These are phyloP conservation scores for Enteropsectra breve DNA, from an alignment of 371 early-diverging fungal genomes.

Conservation along the genomic window DNA sequence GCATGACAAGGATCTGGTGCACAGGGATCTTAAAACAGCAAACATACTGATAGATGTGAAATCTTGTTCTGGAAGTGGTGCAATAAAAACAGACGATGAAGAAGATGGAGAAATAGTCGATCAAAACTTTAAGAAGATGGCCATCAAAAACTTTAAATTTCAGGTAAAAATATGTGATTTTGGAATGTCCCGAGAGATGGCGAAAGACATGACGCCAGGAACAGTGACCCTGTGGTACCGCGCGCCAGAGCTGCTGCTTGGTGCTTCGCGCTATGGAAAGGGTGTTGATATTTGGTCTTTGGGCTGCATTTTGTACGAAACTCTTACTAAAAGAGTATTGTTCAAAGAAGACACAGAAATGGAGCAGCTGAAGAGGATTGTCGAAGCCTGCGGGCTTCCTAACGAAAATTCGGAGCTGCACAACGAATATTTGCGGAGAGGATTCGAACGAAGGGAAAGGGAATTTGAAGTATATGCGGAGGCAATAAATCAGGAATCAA, in stretches of 20 bases:
- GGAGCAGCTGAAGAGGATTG: constrained; percentile 57
- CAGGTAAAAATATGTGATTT: constrained; percentile 88
- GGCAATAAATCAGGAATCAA: constrained; percentile 11
- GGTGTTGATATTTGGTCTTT: constrained; percentile 35
- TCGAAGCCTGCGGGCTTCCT: constrained; percentile 48
- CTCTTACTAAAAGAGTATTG: constrained; percentile 23
- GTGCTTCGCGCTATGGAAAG: constrained; percentile 4
- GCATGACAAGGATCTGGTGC: constrained; percentile 33
- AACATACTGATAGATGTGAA: constrained; percentile 62
- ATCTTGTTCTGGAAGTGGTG: constrained; percentile 43
- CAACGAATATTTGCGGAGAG: constrained; percentile 21
- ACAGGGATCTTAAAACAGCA: constrained; percentile 14
- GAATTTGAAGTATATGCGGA: constrained; percentile 16
- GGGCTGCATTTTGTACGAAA: constrained; percentile 42
- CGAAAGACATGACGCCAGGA: constrained; percentile 60
- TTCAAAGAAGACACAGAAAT: constrained; percentile 26
- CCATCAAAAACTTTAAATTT: neutral
- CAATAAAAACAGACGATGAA: constrained; percentile 49
- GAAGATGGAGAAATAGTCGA: constrained; percentile 62
- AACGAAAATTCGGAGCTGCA: constrained; percentile 45
- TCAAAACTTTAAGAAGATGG: constrained; percentile 39
- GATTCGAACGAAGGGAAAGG: constrained; percentile 31
- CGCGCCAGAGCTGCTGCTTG: constrained; percentile 54
- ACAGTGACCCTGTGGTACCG: constrained; percentile 53
- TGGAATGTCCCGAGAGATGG: constrained; percentile 85